Base-by-base conservation (phyloP, 2,329 filamentous ascomycete genomes). In the Fusarium bactridioides region DNA sequence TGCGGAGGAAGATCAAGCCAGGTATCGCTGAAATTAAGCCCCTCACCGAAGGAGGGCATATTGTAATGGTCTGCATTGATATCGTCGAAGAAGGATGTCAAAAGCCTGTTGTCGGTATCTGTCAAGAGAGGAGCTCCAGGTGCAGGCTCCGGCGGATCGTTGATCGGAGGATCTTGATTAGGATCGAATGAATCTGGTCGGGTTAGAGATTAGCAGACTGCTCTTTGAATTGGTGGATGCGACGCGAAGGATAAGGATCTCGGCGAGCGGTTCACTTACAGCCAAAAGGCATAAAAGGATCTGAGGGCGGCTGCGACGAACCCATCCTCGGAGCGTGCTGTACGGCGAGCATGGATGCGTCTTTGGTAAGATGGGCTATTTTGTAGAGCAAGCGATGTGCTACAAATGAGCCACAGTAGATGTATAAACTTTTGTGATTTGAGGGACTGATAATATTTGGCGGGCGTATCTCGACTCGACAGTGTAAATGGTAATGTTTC, bases 121-220 rank as follows among this genome's bases (percentile, higher is more conserved):
- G 89, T 88, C 69, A 93, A 86, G 44, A 93, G 84, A 23, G 91
- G 88, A 41, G 86, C 87, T n/a, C 91, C 91, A 6, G 87, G 87
- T 15, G 90, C 88, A 53, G 89, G 89, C 56, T 89, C 88, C 47
- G 91, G 90, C 59, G 90, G 86, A 72, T 87, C 84, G 62, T 84
- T 82, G 61, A 85, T 83, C 29, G 85, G 83, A 29, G 85, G 83
- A 61, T 85, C 84, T 72, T 85, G 82, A 74, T 81, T 77, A 57
- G 79, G 74, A 76, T 86, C 82, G 73, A 86, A 80, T 48, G 81
- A 78, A 79, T 87, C 86, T 88, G 61, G 80, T 25, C 77, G 35
- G 56, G 23, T 58, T 35, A 9, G 76, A 50, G 74, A 80, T 74
- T 82, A 82, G 76, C 44, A 45, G 38, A 19, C 35, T 27, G 40